Percentiles rank a stretch among this genome's conserved stretches.
Evolutionary conservation across 768 basidiomycete genomes (phyloP).

Genomic region (Phylloporus arenicola): DNA sequence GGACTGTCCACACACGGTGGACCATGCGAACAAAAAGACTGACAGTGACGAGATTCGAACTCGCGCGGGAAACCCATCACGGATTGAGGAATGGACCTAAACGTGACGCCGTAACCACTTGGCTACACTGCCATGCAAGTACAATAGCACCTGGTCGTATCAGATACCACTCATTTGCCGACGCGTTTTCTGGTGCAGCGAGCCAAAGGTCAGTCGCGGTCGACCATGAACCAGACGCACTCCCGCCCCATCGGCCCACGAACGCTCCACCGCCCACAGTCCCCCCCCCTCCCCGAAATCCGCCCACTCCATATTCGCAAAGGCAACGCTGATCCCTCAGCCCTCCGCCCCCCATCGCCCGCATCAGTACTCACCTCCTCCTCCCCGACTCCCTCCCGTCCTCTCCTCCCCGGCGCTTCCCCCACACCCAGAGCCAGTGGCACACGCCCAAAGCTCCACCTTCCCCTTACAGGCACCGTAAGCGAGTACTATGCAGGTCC

Average conservation of each 20-base stretch:
- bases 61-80: constrained; percentile 57
- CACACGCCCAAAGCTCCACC: constrained; percentile 31
- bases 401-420: constrained; percentile 28
- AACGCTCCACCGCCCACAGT: constrained; percentile 37
- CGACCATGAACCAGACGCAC: constrained; percentile 27
- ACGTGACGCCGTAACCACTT: constrained; percentile 59
- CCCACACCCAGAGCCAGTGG: constrained; percentile 18
- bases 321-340: constrained; percentile 21
- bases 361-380: constrained; percentile 23
- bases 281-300: constrained; percentile 35
- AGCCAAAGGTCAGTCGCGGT: constrained; percentile 4
- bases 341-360: constrained; percentile 27
- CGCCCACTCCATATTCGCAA: constrained; percentile 42
- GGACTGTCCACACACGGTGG: constrained; percentile 6
- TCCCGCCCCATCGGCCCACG: constrained; percentile 51
- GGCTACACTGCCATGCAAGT: constrained; percentile 44
- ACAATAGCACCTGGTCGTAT: accelerated
- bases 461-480: constrained; percentile 28
- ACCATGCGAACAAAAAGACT: constrained; percentile 20
- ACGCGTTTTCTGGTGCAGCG: constrained; percentile 6
- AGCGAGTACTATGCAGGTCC: constrained; percentile 32
- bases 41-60: constrained; percentile 59
- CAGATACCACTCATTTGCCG: neutral
- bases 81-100: constrained; percentile 40
- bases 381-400: constrained; percentile 30